Evolutionary conservation across 2,329 filamentous ascomycete genomes (phyloP), one percentile per base, ranked within the genome.

Genomic region (Triangularia verruculosa): DNA sequence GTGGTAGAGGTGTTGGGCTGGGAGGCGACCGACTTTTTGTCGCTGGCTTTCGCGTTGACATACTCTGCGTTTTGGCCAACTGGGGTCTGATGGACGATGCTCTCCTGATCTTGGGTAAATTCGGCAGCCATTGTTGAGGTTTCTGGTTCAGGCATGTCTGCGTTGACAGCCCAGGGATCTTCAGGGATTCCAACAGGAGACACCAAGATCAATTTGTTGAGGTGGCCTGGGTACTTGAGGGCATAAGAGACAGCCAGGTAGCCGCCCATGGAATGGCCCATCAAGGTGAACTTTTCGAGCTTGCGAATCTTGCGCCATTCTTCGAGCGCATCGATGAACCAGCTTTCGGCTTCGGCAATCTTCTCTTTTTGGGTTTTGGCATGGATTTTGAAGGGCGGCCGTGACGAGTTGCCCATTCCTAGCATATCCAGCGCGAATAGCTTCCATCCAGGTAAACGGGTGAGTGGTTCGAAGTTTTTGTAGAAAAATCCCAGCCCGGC

Each of bases 401-500:
- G 84, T 25, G 87, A 89, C 63, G 91, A 96, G 72, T 96, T 89
- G 64, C 94, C 94, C 91, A 97, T 97, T 64, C 94, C 94, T 15
- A 97, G 83, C 83, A 98, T 87, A 72, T 99, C 94, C n/a, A 99
- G 80, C 0, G 94, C 92, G 74, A 95, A 98, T 17, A 99, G 79
- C 72, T 92, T 93, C 88, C 95, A 96, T 27, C 93, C 93, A 27
- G 84, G 81, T 1, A 87, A 79, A 17, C 93, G 87, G 54, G 89
- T 93, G 32, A 99, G 79, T 5, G 89, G 87, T 76, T 99, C 95
- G 65, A 96, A 97, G 75, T 99, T 99, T 78, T 95, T 94, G 82
- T 97, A 99, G 82, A 96, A 99, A 78, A 99, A 98, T 22, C 94
- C 95, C 0, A 99, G 83, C 0, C 95, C 95, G 1, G 95, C 95